phyloP scores from a whole-genome alignment of 179 eudicot genomes.

The Amaranthus tricolor region DNA sequence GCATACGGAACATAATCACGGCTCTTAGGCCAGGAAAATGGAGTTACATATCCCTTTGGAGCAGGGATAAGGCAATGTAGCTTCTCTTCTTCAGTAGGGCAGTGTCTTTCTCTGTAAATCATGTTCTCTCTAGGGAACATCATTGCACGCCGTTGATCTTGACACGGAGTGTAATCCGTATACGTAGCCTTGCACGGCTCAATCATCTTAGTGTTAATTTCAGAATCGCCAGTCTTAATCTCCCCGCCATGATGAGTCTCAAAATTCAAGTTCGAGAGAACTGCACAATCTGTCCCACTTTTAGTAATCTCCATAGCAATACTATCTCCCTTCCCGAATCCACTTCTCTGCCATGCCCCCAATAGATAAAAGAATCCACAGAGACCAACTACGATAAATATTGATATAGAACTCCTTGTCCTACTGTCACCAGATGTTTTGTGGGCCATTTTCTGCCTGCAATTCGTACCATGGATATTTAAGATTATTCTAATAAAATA shows the following conservation, averaged over 20 bases:
- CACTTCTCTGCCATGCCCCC: slow-evolving; percentile 90
- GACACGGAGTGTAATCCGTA: slow-evolving; percentile 75
- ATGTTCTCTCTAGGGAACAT: slow-evolving; percentile 60
- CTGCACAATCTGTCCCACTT: slow-evolving; percentile 58
- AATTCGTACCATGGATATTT: neutral
- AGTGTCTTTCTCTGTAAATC: slow-evolving; percentile 72
- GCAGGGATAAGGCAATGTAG: slow-evolving; percentile 74
- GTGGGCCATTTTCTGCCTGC: slow-evolving; percentile 52
- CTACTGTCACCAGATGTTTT: slow-evolving; percentile 49
- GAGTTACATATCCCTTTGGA: slow-evolving; percentile 75
- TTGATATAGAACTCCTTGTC: slow-evolving; percentile 55
- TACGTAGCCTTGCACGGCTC: slow-evolving; percentile 49
- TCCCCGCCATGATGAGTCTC: slow-evolving; percentile 67
- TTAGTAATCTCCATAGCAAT: slow-evolving; percentile 66
- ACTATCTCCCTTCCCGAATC: slow-evolving; percentile 76
- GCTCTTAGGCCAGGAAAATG: slow-evolving; percentile 82
- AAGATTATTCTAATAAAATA: neutral
- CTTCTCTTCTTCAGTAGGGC: slow-evolving; percentile 54
- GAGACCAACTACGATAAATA: slow-evolving; percentile 59
- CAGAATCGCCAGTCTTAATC: slow-evolving; percentile 39
- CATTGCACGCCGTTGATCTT: slow-evolving; percentile 74
- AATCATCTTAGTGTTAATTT: slow-evolving; percentile 29
- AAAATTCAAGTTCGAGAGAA: slow-evolving; percentile 51
- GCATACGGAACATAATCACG: slow-evolving; percentile 81
- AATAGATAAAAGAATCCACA: slow-evolving; percentile 71